Evolutionary conservation across 1,284 basidiomycete species (phyloP).

Genomic region (Termitomyces sp.): DNA sequence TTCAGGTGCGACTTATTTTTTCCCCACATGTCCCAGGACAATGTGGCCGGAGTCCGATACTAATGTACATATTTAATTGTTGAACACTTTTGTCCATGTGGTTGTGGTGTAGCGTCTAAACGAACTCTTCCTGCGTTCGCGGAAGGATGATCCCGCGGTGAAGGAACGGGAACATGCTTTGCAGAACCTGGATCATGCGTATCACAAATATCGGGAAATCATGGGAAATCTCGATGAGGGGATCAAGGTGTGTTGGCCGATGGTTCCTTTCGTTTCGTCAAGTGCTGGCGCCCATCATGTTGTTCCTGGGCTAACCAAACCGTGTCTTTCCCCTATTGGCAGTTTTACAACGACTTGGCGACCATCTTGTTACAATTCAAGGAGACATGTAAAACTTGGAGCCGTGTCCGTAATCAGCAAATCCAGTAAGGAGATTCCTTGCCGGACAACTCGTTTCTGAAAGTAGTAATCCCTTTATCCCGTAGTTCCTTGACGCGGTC

Average conservation of each 20-base stretch:
- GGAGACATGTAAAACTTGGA: slow-evolving; percentile 73
- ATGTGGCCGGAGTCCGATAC: not conserved
- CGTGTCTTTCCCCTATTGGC: not conserved
- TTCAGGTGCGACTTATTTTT: slow-evolving; percentile 50
- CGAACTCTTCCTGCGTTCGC: slow-evolving; percentile 71
- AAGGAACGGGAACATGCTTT: slow-evolving; percentile 83
- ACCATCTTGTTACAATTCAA: slow-evolving; percentile 70
- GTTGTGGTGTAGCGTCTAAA: slow-evolving; percentile 54
- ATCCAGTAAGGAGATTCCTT: slow-evolving; percentile 36
- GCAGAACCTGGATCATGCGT: slow-evolving; percentile 85
- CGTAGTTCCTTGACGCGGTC: slow-evolving; percentile 32
- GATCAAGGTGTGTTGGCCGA: slow-evolving; percentile 51
- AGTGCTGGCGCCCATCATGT: not conserved
- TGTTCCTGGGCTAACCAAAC: not conserved
- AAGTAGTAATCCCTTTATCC: not conserved
- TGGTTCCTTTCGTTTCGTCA: not conserved
- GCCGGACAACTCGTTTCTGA: not conserved
- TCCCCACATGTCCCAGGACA: too few species aligned
- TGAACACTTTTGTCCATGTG: not conserved
- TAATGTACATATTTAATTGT: not conserved
- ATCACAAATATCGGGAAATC: slow-evolving; percentile 88
- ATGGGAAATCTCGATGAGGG: slow-evolving; percentile 85
- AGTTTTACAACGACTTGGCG: slow-evolving; percentile 85
- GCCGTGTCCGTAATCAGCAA: slow-evolving; percentile 63
- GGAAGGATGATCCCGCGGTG: slow-evolving; percentile 73